Evolutionary conservation across 805 yeast genomes (phyloP), one percentile per base, ranked within the genome.

Genomic region (Lachancea waltii): DNA sequence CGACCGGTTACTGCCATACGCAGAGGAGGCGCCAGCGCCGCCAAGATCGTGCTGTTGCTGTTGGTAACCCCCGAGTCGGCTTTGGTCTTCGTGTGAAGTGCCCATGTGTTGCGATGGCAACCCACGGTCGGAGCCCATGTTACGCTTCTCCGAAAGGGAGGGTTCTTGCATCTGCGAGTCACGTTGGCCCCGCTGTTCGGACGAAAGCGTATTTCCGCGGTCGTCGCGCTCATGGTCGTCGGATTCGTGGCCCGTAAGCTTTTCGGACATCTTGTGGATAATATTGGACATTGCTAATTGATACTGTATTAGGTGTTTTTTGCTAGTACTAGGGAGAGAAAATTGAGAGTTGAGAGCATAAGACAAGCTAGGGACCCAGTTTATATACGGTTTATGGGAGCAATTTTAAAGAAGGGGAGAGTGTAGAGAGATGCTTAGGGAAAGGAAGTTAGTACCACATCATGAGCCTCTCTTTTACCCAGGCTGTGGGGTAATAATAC

Each of bases 191-290:
- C 35, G 40, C 34, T 43, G 43, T 15, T 39, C 31, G 36, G 20
- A 9, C 15, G 22, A 26, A 27, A 36, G 22, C 5, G 33, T 21
- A 36, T 36, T 40, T 2, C 46, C 43, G n/a, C 22, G 35, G 19
- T 36, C 32, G 29, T 41, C 40, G 22, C 35, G 30, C 38, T 35
- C 38, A 11, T 34, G 37, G 19, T 44, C 35, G 14, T 47, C 36
- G 23, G 48, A 38, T 29, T 49, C 49, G 34, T 49, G 47, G 17
- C 56, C 53, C 30, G 54, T 51, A 30, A 58, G 37, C 32, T 59
- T 58, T 28, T 58, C 64, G 19, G 57, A 41, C 15, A 59, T 43
- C 35, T 58, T 58, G 48, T 57, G 58, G 25, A 58, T 31, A 43
- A 57, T 37, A 33, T 57, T 56, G 21, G 63, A 56, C 63, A 58